A percentile compares a stretch with the other conserved stretches of the same genome.
Evolutionary conservation across 768 basidiomycete genomes (phyloP).

Genomic region (Boletus rufocinnamomeus): DNA sequence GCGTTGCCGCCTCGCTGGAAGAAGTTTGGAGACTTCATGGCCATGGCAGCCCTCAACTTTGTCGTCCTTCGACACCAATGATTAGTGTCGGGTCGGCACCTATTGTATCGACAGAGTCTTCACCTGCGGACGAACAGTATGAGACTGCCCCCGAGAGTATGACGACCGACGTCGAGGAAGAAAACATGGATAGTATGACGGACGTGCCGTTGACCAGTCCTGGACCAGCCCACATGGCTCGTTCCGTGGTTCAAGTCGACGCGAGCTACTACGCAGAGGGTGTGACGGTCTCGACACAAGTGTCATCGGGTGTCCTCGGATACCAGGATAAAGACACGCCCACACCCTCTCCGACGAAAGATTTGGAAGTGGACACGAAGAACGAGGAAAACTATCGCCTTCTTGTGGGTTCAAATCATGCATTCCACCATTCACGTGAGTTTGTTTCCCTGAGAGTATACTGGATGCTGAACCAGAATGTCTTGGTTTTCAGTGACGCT

Average conservation of each 20-base stretch:
- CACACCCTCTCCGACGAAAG: conserved; percentile 26
- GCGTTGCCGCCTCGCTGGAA: conserved; percentile 48
- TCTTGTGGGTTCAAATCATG: conserved; percentile 52
- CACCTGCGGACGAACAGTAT: conserved; percentile 27
- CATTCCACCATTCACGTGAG: conserved; percentile 69
- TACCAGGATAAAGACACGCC: not conserved
- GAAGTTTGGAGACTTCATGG: conserved; percentile 45
- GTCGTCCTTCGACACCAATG: not conserved
- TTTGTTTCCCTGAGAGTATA: conserved; percentile 8
- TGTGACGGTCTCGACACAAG: conserved; percentile 25
- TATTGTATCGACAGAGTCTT: conserved; percentile 15
- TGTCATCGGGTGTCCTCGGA: not conserved
- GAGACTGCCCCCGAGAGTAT: conserved; percentile 33
- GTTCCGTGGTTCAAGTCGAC: not conserved
- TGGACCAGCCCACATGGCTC: not conserved
- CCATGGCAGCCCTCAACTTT: conserved; percentile 2
- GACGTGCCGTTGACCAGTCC: conserved; percentile 24
- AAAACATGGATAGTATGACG: conserved; percentile 12
- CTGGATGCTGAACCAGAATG: not conserved
- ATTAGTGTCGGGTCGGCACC: not conserved
- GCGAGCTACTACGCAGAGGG: conserved; percentile 7
- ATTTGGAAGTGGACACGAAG: conserved; percentile 41
- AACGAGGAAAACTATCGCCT: conserved; percentile 72
- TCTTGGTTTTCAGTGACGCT: conserved; percentile 47
- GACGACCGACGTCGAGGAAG: conserved; percentile 19